A percentile compares a stretch with the other conserved stretches of the same genome.
Evolutionary conservation across 2,329 filamentous ascomycete genomes (phyloP).

Genomic region (Neopestalotiopsis clavispora): DNA sequence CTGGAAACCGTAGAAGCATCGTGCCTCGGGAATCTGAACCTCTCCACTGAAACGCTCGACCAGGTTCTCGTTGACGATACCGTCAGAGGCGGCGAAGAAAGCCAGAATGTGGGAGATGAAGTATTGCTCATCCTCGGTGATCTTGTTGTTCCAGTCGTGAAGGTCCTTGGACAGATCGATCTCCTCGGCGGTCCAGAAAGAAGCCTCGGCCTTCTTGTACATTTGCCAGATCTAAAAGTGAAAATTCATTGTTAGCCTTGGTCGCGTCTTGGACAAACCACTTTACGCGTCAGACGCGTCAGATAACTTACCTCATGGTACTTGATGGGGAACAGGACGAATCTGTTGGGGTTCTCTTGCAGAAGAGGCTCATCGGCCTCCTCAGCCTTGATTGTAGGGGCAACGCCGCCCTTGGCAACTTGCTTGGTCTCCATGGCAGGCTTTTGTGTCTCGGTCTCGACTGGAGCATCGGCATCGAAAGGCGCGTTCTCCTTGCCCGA

Average conservation of each 20-base stretch:
- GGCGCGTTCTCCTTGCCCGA: slow-evolving; percentile 82
- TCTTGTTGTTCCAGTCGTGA: slow-evolving; percentile 97
- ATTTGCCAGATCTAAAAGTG: slow-evolving; percentile 91
- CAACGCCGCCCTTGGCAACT: slow-evolving; percentile 44
- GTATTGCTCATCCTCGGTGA: slow-evolving; percentile 96
- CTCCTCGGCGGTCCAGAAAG: slow-evolving; percentile 99
- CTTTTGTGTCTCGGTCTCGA: slow-evolving; percentile 67
- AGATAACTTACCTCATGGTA: slow-evolving; percentile 87
- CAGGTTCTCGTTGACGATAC: slow-evolving; percentile 99
- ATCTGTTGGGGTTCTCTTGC: slow-evolving; percentile 93
- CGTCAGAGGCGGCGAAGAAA: slow-evolving; percentile 98
- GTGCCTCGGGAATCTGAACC: slow-evolving; percentile 95
- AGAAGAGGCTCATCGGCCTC: slow-evolving; percentile 89
- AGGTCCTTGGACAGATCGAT: slow-evolving; percentile 99
- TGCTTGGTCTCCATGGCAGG: slow-evolving; percentile 53
- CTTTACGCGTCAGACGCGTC: slow-evolving; percentile 69
- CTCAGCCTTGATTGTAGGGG: slow-evolving; percentile 63
- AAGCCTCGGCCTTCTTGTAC: slow-evolving; percentile 99
- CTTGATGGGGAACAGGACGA: slow-evolving; percentile 98
- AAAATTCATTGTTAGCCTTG: slow-evolving; percentile 42
- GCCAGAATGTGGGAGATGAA: slow-evolving; percentile 98
- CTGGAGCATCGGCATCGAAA: slow-evolving; percentile 55
- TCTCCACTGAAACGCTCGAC: slow-evolving; percentile 97
- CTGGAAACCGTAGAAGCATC: slow-evolving; percentile 99
- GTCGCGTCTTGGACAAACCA: slow-evolving; percentile 41